Percentiles rank a stretch among this genome's conserved stretches.
Evolutionary conservation across 352 stramenopile genomes (phyloP).

Genomic region (Phytophthora megakarya): DNA sequence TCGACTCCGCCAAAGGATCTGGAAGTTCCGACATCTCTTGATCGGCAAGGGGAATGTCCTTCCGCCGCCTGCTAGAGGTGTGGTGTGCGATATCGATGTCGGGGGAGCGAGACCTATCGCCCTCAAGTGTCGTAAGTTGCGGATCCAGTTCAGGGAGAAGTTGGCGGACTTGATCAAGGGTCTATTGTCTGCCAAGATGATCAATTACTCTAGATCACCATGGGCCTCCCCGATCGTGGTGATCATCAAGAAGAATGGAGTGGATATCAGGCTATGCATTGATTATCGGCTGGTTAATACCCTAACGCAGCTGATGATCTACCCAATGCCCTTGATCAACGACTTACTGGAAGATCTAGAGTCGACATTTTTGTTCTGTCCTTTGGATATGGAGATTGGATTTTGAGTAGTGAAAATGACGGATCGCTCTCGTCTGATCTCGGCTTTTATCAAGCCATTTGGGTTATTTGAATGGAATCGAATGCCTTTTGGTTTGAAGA

Average conservation of each 20-base stretch:
- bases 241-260: slow-evolving; percentile 5
- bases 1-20: too few relatives aligned
- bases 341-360: slow-evolving; percentile 24
- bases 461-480: not conserved
- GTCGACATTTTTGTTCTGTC: not conserved
- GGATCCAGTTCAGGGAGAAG: too few relatives aligned
- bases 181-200: slow-evolving; percentile 13
- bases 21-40: too few relatives aligned
- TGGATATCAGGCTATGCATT: not conserved
- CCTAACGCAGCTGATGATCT: not conserved
- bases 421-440: not conserved
- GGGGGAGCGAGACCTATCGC: too few relatives aligned
- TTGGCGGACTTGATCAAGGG: too few relatives aligned
- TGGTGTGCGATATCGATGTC: too few relatives aligned
- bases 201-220: too few relatives aligned
- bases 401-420: not conserved
- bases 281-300: slow-evolving; percentile 4
- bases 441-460: not conserved
- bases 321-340: slow-evolving; percentile 11
- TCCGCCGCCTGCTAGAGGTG: too few relatives aligned
- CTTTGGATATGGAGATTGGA: not conserved
- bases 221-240: too few relatives aligned
- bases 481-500: too few relatives aligned
- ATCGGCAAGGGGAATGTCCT: too few relatives aligned
- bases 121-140: too few relatives aligned